Base-by-base conservation (phyloP, 495 filamentous ascomycete genomes). In the Hypoxylon perforatum region DNA sequence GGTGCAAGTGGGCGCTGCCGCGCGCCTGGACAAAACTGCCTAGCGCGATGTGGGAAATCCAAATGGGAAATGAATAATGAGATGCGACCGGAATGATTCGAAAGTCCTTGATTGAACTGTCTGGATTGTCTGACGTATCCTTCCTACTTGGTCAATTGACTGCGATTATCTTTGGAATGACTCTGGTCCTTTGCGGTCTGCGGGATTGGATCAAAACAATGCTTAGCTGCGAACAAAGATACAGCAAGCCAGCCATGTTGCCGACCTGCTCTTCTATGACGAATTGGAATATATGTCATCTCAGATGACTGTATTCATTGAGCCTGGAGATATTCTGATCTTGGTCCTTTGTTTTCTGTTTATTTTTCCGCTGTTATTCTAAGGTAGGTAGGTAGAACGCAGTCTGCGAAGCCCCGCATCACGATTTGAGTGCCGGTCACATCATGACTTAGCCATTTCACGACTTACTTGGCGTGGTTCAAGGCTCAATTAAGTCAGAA, bases 1-100 rank as follows among this genome's bases (percentile, higher is more conserved):
- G 66, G 66, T 64, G 60, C 61, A 12, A n/a, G n/a, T 47, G 60
- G 52, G 7, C 38, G 49, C 56, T 64, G 45, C 65, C 65, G 60
- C 65, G 66, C 60, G 66, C 66, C 53, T 69, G 49, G 30, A 57
- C 41, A 36, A 8, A 17, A 45, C 22, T 52, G 38, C 58, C 54
- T 59, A 47, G 50, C 38, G 50, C 49, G 23, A 58, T 47, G 47
- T 30, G 44, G 39, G 18, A 42, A 45, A 8, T 36, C 11, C 25
- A 11, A 9, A 6, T 7, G 38, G n/a, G 3, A 41, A 41, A n/a
- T 10, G 15, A 14, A 33, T 21, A 14, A 50, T 30, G 33, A 23
- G 19, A 46, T n/a, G 23, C 17, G 46, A 28, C 25, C 25, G 15
- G 18, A 19, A 44, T 30, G 22, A 48, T 61, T 51, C 46, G 53